Evolutionary conservation across 2,329 filamentous ascomycete genomes (phyloP).

Genomic region (Diaporthe sp.): DNA sequence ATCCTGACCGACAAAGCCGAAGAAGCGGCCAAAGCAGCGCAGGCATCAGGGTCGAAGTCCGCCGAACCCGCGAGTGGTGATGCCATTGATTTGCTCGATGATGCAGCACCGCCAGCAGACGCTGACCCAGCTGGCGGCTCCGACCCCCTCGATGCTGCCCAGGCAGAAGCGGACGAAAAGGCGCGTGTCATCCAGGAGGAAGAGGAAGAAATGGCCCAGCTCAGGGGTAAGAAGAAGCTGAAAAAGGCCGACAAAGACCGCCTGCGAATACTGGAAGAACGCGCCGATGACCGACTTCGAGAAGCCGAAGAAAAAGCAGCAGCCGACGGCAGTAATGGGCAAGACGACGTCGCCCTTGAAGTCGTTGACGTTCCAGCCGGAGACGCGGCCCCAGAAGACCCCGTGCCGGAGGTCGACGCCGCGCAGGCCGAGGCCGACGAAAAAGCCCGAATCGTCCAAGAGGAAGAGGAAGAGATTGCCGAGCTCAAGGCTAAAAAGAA

Average conservation of each 20-base stretch:
- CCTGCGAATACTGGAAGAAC: slow-evolving; percentile 21
- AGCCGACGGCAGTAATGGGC: not conserved
- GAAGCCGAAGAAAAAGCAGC: slow-evolving; percentile 33
- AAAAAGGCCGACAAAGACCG: slow-evolving; percentile 34
- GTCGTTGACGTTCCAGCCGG: not conserved
- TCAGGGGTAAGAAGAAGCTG: slow-evolving; percentile 30
- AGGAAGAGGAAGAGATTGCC: slow-evolving; percentile 26
- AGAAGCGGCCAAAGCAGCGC: slow-evolving; percentile 28
- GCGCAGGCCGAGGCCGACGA: slow-evolving; percentile 32
- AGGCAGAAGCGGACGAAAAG: slow-evolving; percentile 36
- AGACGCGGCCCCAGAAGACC: not conserved
- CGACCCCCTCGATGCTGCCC: slow-evolving; percentile 10
- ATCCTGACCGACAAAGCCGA: slow-evolving; percentile 34
- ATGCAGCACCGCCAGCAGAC: not conserved
- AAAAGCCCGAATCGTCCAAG: slow-evolving; percentile 12
- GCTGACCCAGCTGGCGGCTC: not conserved
- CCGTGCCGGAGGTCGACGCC: slow-evolving; percentile 37
- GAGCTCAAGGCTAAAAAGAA: slow-evolving; percentile 21
- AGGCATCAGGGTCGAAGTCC: slow-evolving; percentile 13
- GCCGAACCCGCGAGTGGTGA: not conserved
- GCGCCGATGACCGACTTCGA: slow-evolving; percentile 32
- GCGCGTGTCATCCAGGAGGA: slow-evolving; percentile 32
- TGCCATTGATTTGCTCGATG: not conserved
- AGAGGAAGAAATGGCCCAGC: slow-evolving; percentile 35
- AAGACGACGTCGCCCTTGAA: slow-evolving; percentile 7